Base-by-base conservation (phyloP, 305 asterid species). In the Solanum hybrid region DNA sequence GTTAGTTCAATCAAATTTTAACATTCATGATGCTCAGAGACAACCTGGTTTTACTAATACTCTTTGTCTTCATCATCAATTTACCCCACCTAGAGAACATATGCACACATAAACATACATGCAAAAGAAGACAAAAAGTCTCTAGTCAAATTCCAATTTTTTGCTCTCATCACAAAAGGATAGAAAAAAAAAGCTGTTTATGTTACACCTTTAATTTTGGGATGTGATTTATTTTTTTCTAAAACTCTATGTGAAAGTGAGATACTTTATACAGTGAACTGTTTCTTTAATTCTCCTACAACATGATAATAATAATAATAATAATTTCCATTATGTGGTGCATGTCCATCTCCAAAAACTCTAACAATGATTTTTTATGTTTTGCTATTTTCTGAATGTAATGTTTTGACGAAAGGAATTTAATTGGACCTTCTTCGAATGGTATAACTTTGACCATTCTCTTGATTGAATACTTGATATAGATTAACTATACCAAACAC, bases 311-410 rank as follows among this genome's bases (percentile, higher is more conserved):
- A 29, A 29, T 29, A 29, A 29, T 29, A 29, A 72, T 88, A 29
- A 46, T 88, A 87, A 27, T 90, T 91, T 31, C 94, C 94, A 46
- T 91, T 91, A 20, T 94, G 98, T 0, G 97, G 92, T 22, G 95
- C 98, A 66, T 95, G 98, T 60, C 96, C 99, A 8, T 88, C 89
- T 1, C 98, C 98, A 66, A n/a, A 66, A 22, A 22, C 93, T 89
- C 93, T 89, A 34, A 96, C 94, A 14, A 51, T 95, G 96, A 40
- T 95, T 96, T 90, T 96, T 96, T 32, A 20, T 77, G 46, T 1
- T 40, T 40, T 76, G 4, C 7, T 32, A 76, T 76, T 4, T 77
- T 12, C 8, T 34, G 2, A 9, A 1, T 77, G 5, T 34, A 77
- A 34, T 77, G 20, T 76, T 76, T 32, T 32, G 4, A 77, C 5